phyloP scores from a whole-genome alignment of 371 early-diverging fungal genomes.

The Blakeslea trispora region DNA sequence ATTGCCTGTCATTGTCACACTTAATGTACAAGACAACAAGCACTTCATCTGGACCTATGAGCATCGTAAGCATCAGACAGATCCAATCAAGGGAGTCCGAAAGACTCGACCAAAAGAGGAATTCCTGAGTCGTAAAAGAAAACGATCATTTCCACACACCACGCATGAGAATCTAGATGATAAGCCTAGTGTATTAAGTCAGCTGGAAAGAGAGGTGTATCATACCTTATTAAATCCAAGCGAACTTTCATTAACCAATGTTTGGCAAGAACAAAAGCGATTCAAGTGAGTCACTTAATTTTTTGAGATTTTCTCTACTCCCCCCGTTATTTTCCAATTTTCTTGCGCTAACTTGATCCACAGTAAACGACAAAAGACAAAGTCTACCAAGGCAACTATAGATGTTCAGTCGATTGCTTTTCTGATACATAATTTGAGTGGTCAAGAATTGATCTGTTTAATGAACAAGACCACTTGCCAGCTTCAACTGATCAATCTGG shows the following conservation, averaged over 20 bases:
- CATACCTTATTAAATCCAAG: slow-evolving; percentile 12
- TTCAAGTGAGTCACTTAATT: slow-evolving; percentile 17
- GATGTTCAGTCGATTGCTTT: slow-evolving; percentile 23
- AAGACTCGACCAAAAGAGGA: background rate
- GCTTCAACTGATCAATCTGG: slow-evolving; percentile 14
- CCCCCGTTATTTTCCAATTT: background rate
- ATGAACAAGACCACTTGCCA: slow-evolving; percentile 25
- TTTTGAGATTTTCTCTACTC: too few species aligned
- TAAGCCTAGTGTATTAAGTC: slow-evolving; percentile 6
- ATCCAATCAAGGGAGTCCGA: background rate
- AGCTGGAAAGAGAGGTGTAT: slow-evolving; percentile 18
- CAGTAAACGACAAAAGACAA: background rate
- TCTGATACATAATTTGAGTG: slow-evolving; percentile 29
- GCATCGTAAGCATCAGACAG: slow-evolving; percentile 6
- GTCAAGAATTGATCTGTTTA: slow-evolving; percentile 38
- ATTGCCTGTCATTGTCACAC: slow-evolving; percentile 20
- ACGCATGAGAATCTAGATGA: slow-evolving; percentile 14
- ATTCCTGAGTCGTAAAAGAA: background rate
- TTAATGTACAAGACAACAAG: slow-evolving; percentile 15
- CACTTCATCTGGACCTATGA: slow-evolving; percentile 26
- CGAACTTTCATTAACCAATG: slow-evolving; percentile 34
- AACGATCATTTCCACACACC: background rate
- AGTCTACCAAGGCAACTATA: slow-evolving; percentile 7
- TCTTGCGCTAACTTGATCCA: background rate
- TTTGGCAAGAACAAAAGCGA: slow-evolving; percentile 29